Base-by-base conservation (phyloP, 495 filamentous ascomycete genomes). In the Penicillium cosmopolitanum region DNA sequence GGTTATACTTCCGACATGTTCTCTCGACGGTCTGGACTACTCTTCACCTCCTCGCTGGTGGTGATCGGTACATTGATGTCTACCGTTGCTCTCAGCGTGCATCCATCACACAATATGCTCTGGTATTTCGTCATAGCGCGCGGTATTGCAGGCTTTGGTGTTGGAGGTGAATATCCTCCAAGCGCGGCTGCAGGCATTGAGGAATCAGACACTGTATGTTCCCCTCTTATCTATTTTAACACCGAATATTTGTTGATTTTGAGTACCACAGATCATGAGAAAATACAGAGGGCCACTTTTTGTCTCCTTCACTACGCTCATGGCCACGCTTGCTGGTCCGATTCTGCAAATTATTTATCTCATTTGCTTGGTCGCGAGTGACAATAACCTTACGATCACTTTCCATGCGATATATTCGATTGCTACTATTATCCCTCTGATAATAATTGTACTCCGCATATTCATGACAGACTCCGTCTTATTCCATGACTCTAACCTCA, bases 121-220 rank as follows among this genome's bases (percentile, higher is more conserved):
- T 75, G 73, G 73, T 75, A 68, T 54, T 72, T 73, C 53, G 67
- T 72, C 10, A 46, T 75, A 3, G 67, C 67, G 33, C 69, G 73
- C 9, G 73, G 73, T 0, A 71, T 75, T 42, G 57, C 63, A 34
- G 73, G 73, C 0, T 73, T 75, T 44, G 73, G 73, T 15, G 69
- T 72, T 8, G 73, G 73, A 1, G 73, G 71, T 2, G 73, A 75
- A 55, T 73, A 73, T 57, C 71, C 73, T 38, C 71, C 69, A 12
- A 72, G 70, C 55, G 71, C 71, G 2, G 69, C 73, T 5, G 73
- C 71, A 5, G 73, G 70, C 2, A 47, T 75, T 4, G 73, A 75
- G 34, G 73, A 73, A 47, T 68, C 69, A 3, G 65, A 75, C 36
- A 66, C 66, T 42, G 73, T 73, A 36, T 57, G 64, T 55, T 9